Evolutionary conservation across 169 alveolate species (phyloP), one percentile per base, ranked within the genome.

Genomic region (Plasmodium malariae): DNA sequence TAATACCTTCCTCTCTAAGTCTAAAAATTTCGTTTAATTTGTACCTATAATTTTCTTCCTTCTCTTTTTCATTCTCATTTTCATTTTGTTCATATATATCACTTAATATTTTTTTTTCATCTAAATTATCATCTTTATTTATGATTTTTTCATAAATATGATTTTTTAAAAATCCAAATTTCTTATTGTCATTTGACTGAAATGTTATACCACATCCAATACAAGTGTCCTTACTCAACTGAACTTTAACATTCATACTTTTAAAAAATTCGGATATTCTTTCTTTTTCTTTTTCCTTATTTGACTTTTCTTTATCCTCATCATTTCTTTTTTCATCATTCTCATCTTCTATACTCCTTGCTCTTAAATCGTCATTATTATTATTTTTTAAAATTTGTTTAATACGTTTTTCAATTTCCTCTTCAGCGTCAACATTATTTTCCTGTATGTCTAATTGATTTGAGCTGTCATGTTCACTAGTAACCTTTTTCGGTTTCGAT

Each of bases 141-240:
- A 83, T 48, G n/a, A 83, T 57, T 63, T 71, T 45, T 24, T 83
- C 85, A 59, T 59, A 83, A 17, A 83, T 60, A 30, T 83, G 73
- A 6, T 70, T 60, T 54, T 67, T 83, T 37, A 83, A 67, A 67
- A 67, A 83, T 1, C 91, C 91, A 11, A 83, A 83, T 43, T 32
- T 83, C 36, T 54, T 65, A 45, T 48, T 40, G 21, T 92, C 78
- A 3, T 28, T 28, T 24, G 92, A 55, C 51, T 94, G 96, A 45
- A 94, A 70, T 30, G 72, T 65, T 21, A 92, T 88, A 59, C 96
- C 96, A 55, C 96, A 94, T 5, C 96, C 96, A 32, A 63, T 70
- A 48, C 96, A 94, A 11, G 45, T 37, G 43, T 60, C 57, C 43
- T 57, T 83, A 1, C 68, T 59, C 43, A 83, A 51, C 43, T 83